A percentile compares a stretch with the other conserved stretches of the same genome.
These are phyloP conservation scores for Raffaelea albimanens DNA, from an alignment of 2,329 filamentous ascomycete genomes.

Conservation along the genomic window DNA sequence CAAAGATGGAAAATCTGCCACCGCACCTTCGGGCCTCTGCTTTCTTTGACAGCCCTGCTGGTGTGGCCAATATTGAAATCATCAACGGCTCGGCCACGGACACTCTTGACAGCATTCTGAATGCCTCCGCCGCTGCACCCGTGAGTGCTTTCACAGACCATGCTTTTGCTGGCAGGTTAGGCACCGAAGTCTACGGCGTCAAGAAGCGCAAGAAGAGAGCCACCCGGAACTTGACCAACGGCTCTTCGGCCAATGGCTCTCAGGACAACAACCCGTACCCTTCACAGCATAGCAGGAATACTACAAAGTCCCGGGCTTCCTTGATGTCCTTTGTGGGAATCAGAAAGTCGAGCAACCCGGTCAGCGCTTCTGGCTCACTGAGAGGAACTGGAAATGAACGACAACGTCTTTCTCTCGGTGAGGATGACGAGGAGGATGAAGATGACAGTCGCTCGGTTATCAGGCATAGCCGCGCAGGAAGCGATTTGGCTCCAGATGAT, in stretches of 20 bases:
- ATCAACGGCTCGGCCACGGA: constrained; percentile 76
- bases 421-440: constrained; percentile 2
- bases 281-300: neutral
- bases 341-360: neutral
- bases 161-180: constrained; percentile 66
- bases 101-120: constrained; percentile 83
- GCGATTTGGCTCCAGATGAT: constrained; percentile 13
- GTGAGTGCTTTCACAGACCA: constrained; percentile 90
- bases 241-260: constrained; percentile 18
- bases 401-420: neutral
- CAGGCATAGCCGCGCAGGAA: neutral
- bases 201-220: constrained; percentile 34
- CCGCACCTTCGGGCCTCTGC: constrained; percentile 82
- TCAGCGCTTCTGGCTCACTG: neutral
- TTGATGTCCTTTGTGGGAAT: constrained; percentile 1
- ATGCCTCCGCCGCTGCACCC: constrained; percentile 79
- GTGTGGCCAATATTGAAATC: constrained; percentile 41
- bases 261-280: neutral
- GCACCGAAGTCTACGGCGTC: constrained; percentile 63
- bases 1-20: constrained; percentile 47
- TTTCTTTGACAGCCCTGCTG: constrained; percentile 67
- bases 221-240: neutral
- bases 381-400: neutral
- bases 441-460: neutral
- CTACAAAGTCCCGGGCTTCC: neutral